Base-by-base conservation (phyloP, 2,329 filamentous ascomycete species). In the Sarocladium kiliense region DNA sequence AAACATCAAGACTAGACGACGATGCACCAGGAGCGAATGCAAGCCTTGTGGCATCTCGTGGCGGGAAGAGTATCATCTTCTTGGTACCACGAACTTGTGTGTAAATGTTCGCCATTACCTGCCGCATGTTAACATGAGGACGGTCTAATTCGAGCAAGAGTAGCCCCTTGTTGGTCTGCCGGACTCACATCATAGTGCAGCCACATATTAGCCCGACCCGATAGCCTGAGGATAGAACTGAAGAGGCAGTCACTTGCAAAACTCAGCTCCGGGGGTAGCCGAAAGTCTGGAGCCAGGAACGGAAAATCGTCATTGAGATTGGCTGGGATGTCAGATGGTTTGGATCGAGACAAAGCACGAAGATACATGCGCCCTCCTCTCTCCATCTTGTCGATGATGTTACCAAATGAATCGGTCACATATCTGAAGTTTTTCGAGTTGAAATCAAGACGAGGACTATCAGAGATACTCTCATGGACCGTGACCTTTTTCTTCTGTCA, bases 61-160 rank as follows among this genome's bases (percentile, higher is more conserved):
- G 91, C 1, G 89, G 90, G 66, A 91, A 96, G 1, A 96, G 77
- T 3, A 90, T 70, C 56, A 95, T 77, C 26, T 81, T 79, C 66
- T 94, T 95, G 1, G 79, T 78, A 3, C 91, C 91, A 36, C 74
- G 72, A 53, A 96, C 79, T 66, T 96, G 91, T 63, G 86, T 91
- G 58, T 94, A 86, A 3, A 96, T 77, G 63, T 96, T 96, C 51
- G 90, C 89, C 80, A 95, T 91, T 16, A 94, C 89, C 81, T 88
- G 56, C 9, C n/a, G 14, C 12, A 23, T 6, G 10, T 51, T 25
- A 51, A 27, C 30, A 27, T 45, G 49, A 55, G 60, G 39, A 56
- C 32, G 54, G 16, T 53, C 19, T n/a, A n/a, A n/a, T n/a, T n/a
- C n/a, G n/a, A 49, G 44, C 5, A 12, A 6, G 25, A n/a, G 6